Evolutionary conservation across 2,329 filamentous ascomycete genomes (phyloP).

Genomic region (Pezicula rhizophila): DNA sequence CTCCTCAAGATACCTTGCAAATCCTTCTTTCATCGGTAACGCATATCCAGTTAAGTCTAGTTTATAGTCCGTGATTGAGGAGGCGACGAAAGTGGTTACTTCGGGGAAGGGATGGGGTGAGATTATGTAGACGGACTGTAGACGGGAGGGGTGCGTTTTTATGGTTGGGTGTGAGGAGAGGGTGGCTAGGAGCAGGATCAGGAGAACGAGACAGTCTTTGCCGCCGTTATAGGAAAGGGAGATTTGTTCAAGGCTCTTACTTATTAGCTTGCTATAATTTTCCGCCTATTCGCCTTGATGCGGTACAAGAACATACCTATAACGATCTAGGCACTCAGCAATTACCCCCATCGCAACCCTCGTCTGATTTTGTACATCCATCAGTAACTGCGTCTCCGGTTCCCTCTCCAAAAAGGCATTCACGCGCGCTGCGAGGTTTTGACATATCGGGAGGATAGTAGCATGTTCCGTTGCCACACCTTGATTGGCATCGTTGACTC

Average conservation of each 20-base stretch:
- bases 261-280: slow-evolving; percentile 1
- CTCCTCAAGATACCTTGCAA: slow-evolving; percentile 68
- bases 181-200: slow-evolving; percentile 65
- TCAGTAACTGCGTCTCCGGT: slow-evolving; percentile 17
- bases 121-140: slow-evolving; percentile 87
- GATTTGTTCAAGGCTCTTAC: slow-evolving; percentile 63
- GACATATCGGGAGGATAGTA: slow-evolving; percentile 21
- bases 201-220: slow-evolving; percentile 91
- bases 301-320: slow-evolving; percentile 50
- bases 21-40: slow-evolving; percentile 73
- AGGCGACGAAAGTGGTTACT: slow-evolving; percentile 76
- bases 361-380: slow-evolving; percentile 63
- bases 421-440: slow-evolving; percentile 17
- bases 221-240: slow-evolving; percentile 95
- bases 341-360: slow-evolving; percentile 67
- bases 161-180: slow-evolving; percentile 23
- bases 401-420: slow-evolving; percentile 24
- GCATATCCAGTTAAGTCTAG: slow-evolving; percentile 71
- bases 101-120: slow-evolving; percentile 77
- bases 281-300: neutral
- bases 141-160: slow-evolving; percentile 29
- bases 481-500: too few species aligned
- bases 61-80: slow-evolving; percentile 62
- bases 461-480: slow-evolving; percentile 8
- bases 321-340: slow-evolving; percentile 66